These are phyloP conservation scores for Cryphonectria japonica DNA, from an alignment of 2,329 filamentous ascomycete species.

Conservation along the genomic window DNA sequence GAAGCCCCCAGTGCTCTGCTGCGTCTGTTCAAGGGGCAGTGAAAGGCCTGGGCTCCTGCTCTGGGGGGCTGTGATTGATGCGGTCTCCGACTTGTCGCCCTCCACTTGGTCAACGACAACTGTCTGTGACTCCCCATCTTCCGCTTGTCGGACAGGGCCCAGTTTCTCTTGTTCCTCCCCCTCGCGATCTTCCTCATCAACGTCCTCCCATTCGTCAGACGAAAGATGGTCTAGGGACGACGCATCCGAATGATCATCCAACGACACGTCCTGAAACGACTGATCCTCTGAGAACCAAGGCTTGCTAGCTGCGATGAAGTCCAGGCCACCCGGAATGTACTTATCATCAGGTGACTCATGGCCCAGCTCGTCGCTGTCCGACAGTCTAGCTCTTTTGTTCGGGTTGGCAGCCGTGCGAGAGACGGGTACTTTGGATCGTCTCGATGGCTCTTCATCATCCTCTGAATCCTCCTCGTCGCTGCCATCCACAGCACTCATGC, in stretches of 20 bases:
- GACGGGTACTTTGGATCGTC: neutral
- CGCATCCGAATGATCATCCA: slow-evolving; percentile 21
- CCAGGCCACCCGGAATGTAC: slow-evolving; percentile 3
- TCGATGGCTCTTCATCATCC: slow-evolving; percentile 3
- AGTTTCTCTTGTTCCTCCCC: slow-evolving; percentile 6
- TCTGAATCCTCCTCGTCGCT: slow-evolving; percentile 13
- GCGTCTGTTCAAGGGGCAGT: neutral
- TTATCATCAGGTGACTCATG: neutral
- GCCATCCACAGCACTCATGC: slow-evolving; percentile 11
- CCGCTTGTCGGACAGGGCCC: slow-evolving; percentile 28
- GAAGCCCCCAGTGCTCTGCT: neutral
- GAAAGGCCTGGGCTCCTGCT: neutral
- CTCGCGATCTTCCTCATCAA: slow-evolving; percentile 9
- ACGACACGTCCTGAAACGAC: slow-evolving; percentile 26
- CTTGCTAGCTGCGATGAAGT: neutral
- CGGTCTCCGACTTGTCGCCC: neutral
- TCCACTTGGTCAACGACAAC: slow-evolving; percentile 26
- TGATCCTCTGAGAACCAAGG: slow-evolving; percentile 17
- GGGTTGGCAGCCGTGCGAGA: neutral
- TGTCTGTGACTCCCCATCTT: slow-evolving; percentile 16
- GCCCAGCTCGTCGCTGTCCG: slow-evolving; percentile 1
- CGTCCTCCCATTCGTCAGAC: slow-evolving; percentile 27
- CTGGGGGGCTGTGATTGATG: neutral
- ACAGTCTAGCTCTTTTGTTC: neutral
- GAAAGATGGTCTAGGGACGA: slow-evolving; percentile 19